Evolutionary conservation across 495 filamentous ascomycete genomes (phyloP).

Genomic region (Neurospora hispaniola): DNA sequence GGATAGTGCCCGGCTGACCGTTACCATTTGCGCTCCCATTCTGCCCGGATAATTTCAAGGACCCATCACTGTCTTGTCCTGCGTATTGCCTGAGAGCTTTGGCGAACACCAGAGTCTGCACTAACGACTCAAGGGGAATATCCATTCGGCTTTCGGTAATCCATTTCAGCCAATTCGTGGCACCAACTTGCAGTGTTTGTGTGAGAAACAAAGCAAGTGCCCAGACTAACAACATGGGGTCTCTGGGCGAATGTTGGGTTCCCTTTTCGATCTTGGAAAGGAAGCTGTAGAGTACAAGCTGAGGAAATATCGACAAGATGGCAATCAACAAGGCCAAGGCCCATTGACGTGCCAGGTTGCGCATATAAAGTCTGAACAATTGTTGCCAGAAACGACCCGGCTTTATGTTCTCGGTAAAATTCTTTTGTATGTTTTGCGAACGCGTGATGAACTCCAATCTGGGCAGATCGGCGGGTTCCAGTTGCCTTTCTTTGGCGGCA

Average conservation of each 20-base stretch:
- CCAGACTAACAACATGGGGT: conserved; percentile 41
- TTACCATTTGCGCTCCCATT: background rate
- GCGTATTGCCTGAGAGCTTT: conserved; percentile 59
- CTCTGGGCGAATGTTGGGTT: conserved; percentile 16
- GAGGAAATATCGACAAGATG: conserved; percentile 47
- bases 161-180: conserved; percentile 51
- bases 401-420: conserved; percentile 32
- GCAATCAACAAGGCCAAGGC: conserved; percentile 37
- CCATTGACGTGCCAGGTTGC: conserved; percentile 37
- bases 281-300: conserved; percentile 49
- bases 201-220: conserved; percentile 43
- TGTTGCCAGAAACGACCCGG: conserved; percentile 44
- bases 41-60: background rate
- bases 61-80: conserved; percentile 19
- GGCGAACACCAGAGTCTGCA: conserved; percentile 56
- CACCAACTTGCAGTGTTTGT: conserved; percentile 37
- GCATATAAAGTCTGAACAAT: conserved; percentile 37
- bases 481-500: conserved; percentile 33
- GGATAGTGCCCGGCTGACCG: background rate
- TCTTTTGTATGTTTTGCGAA: conserved; percentile 27
- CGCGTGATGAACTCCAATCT: conserved; percentile 33
- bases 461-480: conserved; percentile 46
- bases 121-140: conserved; percentile 46
- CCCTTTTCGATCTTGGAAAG: conserved; percentile 45
- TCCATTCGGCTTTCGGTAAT: conserved; percentile 46